Evolutionary conservation across 2,329 filamentous ascomycete genomes (phyloP).

Genomic region (Cercospora canescens): DNA sequence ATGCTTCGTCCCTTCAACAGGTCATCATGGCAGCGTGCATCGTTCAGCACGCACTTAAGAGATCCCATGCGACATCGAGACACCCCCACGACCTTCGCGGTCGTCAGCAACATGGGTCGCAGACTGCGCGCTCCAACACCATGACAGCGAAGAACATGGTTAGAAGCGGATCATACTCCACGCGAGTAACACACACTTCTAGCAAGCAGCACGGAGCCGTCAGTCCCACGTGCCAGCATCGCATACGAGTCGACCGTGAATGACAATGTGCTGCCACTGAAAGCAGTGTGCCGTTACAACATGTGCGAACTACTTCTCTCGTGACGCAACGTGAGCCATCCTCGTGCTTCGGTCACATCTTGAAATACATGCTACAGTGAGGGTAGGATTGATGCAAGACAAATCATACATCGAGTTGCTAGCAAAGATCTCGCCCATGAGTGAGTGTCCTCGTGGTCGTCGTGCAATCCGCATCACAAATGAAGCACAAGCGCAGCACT

Average conservation of each 20-base stretch:
- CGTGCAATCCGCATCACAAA: no score
- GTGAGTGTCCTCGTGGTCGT: no score
- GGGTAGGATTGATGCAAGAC: not conserved
- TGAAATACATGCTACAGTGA: not conserved
- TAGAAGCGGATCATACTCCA: not conserved
- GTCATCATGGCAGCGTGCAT: no score
- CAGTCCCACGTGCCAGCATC: not conserved
- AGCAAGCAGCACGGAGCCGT: not conserved
- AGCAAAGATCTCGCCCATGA: not conserved
- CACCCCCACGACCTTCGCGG: no score
- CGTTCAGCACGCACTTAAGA: no score
- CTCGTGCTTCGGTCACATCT: not conserved
- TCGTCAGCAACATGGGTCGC: no score
- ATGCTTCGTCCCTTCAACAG: not conserved
- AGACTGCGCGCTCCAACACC: not conserved
- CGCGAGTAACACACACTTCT: not conserved
- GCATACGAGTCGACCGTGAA: not conserved
- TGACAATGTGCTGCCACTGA: not conserved
- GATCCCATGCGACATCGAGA: no score
- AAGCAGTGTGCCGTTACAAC: not conserved
- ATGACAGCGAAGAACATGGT: not conserved
- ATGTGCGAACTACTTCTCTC: not conserved
- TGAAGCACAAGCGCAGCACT: no score
- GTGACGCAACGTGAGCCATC: not conserved
- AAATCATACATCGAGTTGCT: not conserved